Evolutionary conservation across 148 eudicot species (phyloP).

Genomic region (Rhododendron kiyosumense): DNA sequence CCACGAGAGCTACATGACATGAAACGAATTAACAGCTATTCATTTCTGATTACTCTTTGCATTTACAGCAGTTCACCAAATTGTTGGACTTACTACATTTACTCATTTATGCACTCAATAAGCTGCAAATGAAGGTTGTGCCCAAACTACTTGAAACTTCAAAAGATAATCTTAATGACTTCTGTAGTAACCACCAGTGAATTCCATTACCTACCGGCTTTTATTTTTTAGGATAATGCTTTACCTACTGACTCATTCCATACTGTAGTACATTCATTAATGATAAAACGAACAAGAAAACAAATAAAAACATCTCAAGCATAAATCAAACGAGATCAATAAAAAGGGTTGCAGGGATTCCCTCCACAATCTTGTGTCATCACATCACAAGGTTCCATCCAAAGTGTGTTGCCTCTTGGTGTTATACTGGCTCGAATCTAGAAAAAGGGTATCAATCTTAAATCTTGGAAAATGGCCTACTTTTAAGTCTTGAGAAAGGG

Average conservation of each 20-base stretch:
- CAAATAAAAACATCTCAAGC: neutral
- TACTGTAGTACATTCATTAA: neutral
- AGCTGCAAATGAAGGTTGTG: neutral
- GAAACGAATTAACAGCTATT: constrained; percentile 15
- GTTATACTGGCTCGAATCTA: neutral
- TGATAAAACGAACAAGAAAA: neutral
- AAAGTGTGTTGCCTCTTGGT: neutral
- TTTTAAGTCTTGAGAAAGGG: neutral
- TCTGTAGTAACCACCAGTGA: neutral
- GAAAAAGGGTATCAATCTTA: neutral
- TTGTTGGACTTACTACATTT: neutral
- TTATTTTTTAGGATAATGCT: neutral
- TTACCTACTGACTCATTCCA: neutral
- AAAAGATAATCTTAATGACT: neutral
- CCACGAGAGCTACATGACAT: constrained; percentile 76
- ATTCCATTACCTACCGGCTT: neutral
- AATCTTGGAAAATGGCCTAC: neutral
- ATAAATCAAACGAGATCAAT: neutral
- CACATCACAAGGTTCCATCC: neutral
- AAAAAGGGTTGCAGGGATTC: neutral
- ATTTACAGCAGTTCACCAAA: neutral
- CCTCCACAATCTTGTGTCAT: neutral
- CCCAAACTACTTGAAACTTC: neutral
- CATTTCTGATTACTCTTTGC: neutral
- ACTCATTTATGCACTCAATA: neutral